Percentiles rank a stretch among this genome's conserved stretches.
phyloP scores from a whole-genome alignment of 2,329 filamentous ascomycete species.

The Sphaerulina vaccinii region DNA sequence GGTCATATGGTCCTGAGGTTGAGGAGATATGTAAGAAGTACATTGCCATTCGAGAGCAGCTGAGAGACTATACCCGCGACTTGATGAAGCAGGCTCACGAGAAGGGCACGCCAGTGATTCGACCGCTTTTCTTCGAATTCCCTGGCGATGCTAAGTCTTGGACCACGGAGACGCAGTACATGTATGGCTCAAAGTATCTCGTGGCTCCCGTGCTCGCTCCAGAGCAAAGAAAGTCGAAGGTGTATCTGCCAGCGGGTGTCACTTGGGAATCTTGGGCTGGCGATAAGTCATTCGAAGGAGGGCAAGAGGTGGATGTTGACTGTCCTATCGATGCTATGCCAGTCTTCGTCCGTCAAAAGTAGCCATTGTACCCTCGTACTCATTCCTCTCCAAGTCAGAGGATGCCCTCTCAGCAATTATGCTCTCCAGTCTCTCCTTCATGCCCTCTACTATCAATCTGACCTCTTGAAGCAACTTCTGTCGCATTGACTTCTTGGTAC shows the following conservation, averaged over 20 bases:
- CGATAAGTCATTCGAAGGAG: conserved; percentile 29
- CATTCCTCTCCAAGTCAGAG: too few relatives aligned
- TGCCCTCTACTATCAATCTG: too few relatives aligned
- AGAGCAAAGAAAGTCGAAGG: conserved; percentile 45
- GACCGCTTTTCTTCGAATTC: conserved; percentile 64
- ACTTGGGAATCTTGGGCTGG: conserved; percentile 47
- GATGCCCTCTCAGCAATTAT: too few relatives aligned
- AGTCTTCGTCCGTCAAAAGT: conserved; percentile 24
- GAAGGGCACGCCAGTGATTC: conserved; percentile 61
- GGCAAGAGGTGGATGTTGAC: conserved; percentile 18
- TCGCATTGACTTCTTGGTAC: too few relatives aligned
- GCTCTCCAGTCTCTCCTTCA: too few relatives aligned
- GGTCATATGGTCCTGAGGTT: conserved; percentile 62
- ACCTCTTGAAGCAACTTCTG: too few relatives aligned
- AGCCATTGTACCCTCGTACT: too few relatives aligned
- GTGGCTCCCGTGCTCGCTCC: conserved; percentile 57
- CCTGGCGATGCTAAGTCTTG: conserved; percentile 55
- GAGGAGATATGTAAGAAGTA: conserved; percentile 62
- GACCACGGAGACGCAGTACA: conserved; percentile 61
- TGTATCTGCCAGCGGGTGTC: conserved; percentile 54
- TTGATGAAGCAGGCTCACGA: conserved; percentile 62
- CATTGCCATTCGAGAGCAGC: conserved; percentile 56
- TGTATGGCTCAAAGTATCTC: conserved; percentile 62
- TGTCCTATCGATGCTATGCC: conserved; percentile 27
- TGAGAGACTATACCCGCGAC: conserved; percentile 58